Conservation (phyloP, 1,284 basidiomycete species). For the Schizophyllum commune region DNA sequence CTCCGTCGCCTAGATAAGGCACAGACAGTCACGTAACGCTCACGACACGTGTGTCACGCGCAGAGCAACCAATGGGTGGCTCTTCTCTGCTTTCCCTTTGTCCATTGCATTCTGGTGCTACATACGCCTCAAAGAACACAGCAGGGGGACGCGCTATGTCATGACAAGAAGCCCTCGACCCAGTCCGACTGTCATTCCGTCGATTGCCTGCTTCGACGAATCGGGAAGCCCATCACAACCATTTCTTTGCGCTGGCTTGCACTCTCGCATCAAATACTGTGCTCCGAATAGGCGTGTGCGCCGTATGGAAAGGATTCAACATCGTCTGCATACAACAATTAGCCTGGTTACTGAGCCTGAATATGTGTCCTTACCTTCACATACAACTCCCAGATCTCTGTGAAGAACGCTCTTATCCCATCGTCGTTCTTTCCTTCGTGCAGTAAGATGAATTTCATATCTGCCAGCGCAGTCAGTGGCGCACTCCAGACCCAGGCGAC, state of each 20-base stretch:
- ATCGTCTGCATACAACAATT: slow-evolving; percentile 47
- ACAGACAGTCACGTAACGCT: slow-evolving; percentile 19
- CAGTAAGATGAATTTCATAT: slow-evolving; percentile 85
- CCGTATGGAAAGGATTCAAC: slow-evolving; percentile 90
- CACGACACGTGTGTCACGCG: background rate
- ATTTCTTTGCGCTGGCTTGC: slow-evolving; percentile 79
- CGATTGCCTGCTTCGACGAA: too few relatives aligned
- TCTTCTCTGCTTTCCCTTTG: too few relatives aligned
- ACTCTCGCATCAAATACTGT: slow-evolving; percentile 76
- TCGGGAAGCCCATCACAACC: slow-evolving; percentile 40
- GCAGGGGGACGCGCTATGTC: too few relatives aligned
- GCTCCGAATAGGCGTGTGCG: slow-evolving; percentile 77
- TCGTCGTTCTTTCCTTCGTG: slow-evolving; percentile 96
- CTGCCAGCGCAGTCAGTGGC: slow-evolving; percentile 33
- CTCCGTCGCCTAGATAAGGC: slow-evolving; percentile 9
- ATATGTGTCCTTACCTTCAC: slow-evolving; percentile 64
- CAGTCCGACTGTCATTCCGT: too few relatives aligned
- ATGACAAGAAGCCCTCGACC: too few relatives aligned
- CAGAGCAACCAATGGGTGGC: too few relatives aligned
- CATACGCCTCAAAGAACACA: too few relatives aligned
- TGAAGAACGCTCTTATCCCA: slow-evolving; percentile 84
- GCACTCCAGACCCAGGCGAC: slow-evolving; percentile 2
- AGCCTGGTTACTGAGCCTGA: background rate
- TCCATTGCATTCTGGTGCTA: too few relatives aligned
- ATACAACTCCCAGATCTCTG: slow-evolving; percentile 92